Evolutionary conservation across 78 protist genomes (phyloP).

Genomic region (Bigelowiella natans): DNA sequence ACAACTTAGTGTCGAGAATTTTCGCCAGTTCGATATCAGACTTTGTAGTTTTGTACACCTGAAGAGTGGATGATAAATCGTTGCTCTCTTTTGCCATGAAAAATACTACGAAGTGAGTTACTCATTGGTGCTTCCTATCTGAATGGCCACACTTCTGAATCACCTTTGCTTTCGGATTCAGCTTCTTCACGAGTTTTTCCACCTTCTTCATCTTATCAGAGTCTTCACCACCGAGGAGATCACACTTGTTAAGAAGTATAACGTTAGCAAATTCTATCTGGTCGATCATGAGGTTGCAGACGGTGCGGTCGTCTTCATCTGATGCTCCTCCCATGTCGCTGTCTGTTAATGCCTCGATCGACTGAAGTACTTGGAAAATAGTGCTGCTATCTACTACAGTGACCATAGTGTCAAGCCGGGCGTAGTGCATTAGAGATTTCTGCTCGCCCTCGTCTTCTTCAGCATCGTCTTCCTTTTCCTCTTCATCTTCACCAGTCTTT

Average conservation of each 20-base stretch:
- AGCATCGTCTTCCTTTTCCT: too few relatives aligned
- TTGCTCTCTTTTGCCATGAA: too few relatives aligned
- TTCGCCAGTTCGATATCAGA: too few relatives aligned
- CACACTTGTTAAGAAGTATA: slow-evolving; percentile 67
- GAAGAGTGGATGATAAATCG: too few relatives aligned
- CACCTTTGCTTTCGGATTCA: background rate
- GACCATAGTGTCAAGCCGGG: slow-evolving; percentile 39
- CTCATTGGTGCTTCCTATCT: too few relatives aligned
- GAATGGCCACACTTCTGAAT: too few relatives aligned
- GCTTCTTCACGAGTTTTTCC: background rate
- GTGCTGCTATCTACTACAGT: slow-evolving; percentile 52
- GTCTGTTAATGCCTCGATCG: background rate
- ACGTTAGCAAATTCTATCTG: slow-evolving; percentile 74
- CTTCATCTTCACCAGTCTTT: background rate
- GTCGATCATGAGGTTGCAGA: slow-evolving; percentile 61
- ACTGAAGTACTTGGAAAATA: background rate
- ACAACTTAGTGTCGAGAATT: too few relatives aligned
- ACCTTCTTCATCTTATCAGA: background rate
- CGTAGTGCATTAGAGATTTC: background rate
- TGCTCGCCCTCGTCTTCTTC: background rate
- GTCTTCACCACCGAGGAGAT: background rate
- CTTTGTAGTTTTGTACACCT: too few relatives aligned
- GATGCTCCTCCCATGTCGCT: background rate
- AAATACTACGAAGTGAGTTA: too few relatives aligned
- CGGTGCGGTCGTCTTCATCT: slow-evolving; percentile 36